Evolutionary conservation across 164 flowering plant genomes (phyloP).

Genomic region (Protea cynaroides): DNA sequence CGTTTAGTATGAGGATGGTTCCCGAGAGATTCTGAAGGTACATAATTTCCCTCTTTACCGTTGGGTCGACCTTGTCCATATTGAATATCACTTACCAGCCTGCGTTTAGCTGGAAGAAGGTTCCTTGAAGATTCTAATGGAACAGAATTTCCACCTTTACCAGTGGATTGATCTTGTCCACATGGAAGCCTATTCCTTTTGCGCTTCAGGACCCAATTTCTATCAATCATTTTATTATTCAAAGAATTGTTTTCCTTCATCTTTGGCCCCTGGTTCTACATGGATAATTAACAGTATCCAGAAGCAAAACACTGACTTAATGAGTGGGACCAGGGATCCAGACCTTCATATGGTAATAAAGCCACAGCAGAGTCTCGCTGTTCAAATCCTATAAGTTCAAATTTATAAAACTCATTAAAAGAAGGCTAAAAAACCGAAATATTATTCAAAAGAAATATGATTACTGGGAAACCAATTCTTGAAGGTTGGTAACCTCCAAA

Average conservation of each 20-base stretch:
- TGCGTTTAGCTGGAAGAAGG: too few relatives aligned
- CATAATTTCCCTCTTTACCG: too few relatives aligned
- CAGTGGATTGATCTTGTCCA: constrained; percentile 35
- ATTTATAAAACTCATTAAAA: background rate
- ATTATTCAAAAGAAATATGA: background rate
- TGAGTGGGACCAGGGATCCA: constrained; percentile 4
- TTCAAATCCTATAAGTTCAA: background rate
- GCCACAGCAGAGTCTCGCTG: constrained; percentile 2
- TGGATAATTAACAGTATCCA: constrained; percentile 11
- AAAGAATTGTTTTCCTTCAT: constrained; percentile 61
- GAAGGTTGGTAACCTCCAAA: too few relatives aligned
- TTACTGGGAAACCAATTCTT: background rate
- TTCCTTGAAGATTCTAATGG: constrained; percentile 35
- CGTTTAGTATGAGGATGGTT: constrained; percentile 37
- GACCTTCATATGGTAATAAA: background rate
- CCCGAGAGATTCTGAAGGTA: too few relatives aligned
- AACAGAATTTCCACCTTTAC: constrained; percentile 34
- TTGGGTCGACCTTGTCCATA: too few relatives aligned
- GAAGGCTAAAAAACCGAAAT: too few relatives aligned
- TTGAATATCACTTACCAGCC: too few relatives aligned
- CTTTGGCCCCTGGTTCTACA: constrained; percentile 17
- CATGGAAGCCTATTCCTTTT: constrained; percentile 66
- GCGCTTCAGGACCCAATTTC: constrained; percentile 84
- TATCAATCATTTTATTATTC: constrained; percentile 48
- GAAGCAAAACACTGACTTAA: constrained; percentile 18